These are phyloP conservation scores for Murraya koenigii DNA, from an alignment of 345 rosid genomes.

Conservation along the genomic window DNA sequence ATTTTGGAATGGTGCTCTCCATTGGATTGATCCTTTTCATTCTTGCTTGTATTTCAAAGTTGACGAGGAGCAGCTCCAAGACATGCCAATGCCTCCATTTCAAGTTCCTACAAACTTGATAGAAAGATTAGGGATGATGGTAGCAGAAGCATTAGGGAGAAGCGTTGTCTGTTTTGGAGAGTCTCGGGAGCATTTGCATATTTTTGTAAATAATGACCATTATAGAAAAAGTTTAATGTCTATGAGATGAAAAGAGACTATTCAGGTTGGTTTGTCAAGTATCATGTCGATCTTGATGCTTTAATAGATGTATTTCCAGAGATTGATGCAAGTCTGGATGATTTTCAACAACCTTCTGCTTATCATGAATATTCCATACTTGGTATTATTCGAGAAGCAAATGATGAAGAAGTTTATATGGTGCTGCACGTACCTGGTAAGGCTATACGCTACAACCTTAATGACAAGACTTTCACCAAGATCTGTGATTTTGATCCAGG, in stretches of 20 bases:
- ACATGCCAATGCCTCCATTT: constrained; percentile 26
- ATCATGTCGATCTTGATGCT: constrained; percentile 29
- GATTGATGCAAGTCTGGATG: constrained; percentile 14
- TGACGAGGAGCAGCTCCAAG: not conserved
- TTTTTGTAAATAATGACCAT: constrained; percentile 18
- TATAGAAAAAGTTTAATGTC: constrained; percentile 6
- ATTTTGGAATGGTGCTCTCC: constrained; percentile 29
- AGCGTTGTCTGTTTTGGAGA: constrained; percentile 18
- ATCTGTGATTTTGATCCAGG: not conserved
- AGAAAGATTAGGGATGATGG: no score
- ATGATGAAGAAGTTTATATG: constrained; percentile 18
- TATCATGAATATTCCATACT: constrained; percentile 19
- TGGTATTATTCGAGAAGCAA: constrained; percentile 28
- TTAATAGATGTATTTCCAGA: constrained; percentile 30
- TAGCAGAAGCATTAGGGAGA: no score
- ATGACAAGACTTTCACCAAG: constrained; percentile 19
- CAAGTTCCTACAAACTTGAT: no score
- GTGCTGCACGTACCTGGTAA: constrained; percentile 30
- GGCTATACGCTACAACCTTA: constrained; percentile 26
- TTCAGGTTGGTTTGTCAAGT: constrained; percentile 36
- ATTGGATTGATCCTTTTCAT: constrained; percentile 30
- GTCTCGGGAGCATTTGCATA: constrained; percentile 27
- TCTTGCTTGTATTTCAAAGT: constrained; percentile 24
- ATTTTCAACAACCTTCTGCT: not conserved
- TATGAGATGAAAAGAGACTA: constrained; percentile 1